A percentile compares a stretch with the other conserved stretches of the same genome.
These are phyloP conservation scores for Sporopachydermia quercuum DNA, from an alignment of 805 yeast species.

Conservation along the genomic window DNA sequence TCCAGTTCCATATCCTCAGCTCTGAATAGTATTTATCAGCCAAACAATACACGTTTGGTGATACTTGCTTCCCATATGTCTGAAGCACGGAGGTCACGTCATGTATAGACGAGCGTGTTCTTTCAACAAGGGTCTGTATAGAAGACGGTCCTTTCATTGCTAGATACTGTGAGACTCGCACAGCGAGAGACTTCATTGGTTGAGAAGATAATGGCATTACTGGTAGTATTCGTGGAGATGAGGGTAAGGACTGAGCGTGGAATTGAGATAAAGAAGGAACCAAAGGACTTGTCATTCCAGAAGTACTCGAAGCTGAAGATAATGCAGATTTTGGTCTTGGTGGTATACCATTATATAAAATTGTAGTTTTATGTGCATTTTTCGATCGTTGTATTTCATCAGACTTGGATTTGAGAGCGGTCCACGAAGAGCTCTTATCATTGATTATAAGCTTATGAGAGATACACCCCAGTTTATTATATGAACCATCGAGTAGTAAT, in stretches of 20 bases:
- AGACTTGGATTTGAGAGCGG: not conserved
- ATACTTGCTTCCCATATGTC: not conserved
- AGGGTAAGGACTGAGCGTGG: not conserved
- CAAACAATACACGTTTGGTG: conserved; percentile 14
- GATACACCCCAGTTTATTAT: not conserved
- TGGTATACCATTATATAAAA: not conserved
- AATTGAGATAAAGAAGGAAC: not conserved
- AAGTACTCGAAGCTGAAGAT: not conserved
- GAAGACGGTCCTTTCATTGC: not conserved
- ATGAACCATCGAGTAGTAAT: not conserved
- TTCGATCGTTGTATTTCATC: not conserved
- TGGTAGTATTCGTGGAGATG: not conserved
- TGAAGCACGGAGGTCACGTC: not conserved
- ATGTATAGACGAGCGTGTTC: not conserved
- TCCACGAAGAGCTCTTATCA: not conserved
- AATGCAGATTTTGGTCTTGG: not conserved
- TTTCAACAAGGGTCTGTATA: not conserved
- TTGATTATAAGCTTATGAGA: not conserved
- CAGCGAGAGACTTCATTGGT: not conserved
- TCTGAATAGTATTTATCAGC: conserved; percentile 16
- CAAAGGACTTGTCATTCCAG: not conserved
- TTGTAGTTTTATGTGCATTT: not conserved
- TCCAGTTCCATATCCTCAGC: conserved; percentile 22
- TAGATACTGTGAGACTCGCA: not conserved
- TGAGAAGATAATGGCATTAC: not conserved